Base-by-base conservation (phyloP, 176 grass and related monocot genomes). In the Phyllostachys edulis region DNA sequence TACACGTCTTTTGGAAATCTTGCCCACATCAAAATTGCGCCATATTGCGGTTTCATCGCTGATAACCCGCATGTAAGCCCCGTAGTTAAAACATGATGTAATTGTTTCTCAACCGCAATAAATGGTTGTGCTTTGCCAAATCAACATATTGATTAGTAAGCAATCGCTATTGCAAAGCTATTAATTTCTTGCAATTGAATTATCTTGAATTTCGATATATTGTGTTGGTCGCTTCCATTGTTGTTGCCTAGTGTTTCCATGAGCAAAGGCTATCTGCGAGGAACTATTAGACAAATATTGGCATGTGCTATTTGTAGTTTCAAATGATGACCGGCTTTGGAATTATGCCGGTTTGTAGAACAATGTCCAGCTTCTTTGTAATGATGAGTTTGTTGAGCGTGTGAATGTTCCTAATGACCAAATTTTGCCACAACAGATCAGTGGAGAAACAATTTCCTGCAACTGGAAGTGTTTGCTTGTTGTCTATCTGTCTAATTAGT, bases 1-100 rank as follows among this genome's bases (percentile, higher is more conserved):
- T 41, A 63, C 70, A 70, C 8, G 40, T 50, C 70, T 80, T 75
- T 16, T 60, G 63, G 51, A 47, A 81, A 68, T 74, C 40, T 18
- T 83, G 18, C 2, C 14, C 79, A 74, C 21, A 60, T 60, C 41
- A 49, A 73, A 29, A 67, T 71, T 16, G 6, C 79, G 26, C 16
- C 11, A n/a, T 52, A 2, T 50, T 90, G 21, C 79, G 50, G 51
- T 82, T 76, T 61, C 18, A 42, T 5, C 61, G 60, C 79, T 15
- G 2, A 17, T 56, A 69, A 46, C 12, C 12, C 38, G 73, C n/a
- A n/a, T n/a, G n/a, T n/a, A 63, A 73, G 50, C 73, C 29, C 26
- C 64, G 32, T 61, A 52, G 57, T 50, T 52, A 41, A 61, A 63
- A 61, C 49, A 90, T 67, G 40, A 15, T 67, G 62, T 7, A 77